These are phyloP conservation scores for Ormosia semicastrata DNA, from an alignment of 306 rosid species.

Conservation along the genomic window DNA sequence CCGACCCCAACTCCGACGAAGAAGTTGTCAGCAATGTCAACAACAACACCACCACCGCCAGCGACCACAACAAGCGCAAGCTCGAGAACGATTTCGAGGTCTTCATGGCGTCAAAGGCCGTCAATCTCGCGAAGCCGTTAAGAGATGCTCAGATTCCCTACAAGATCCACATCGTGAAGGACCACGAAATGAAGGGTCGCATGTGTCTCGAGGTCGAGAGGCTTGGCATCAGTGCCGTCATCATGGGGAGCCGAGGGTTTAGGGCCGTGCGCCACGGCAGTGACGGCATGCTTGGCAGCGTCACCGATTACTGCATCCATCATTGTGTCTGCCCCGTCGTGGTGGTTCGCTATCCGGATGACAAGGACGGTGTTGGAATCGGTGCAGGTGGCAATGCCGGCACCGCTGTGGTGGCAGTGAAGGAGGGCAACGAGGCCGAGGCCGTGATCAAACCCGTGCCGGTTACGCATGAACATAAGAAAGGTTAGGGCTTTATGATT, in stretches of 20 bases:
- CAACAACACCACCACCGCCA: not conserved
- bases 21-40: not conserved
- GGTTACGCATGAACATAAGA: conserved; percentile 28
- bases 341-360: conserved; percentile 90
- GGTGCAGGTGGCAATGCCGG: conserved; percentile 1
- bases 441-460: conserved; percentile 41
- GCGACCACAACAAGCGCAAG: conserved; percentile 45
- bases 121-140: conserved; percentile 72
- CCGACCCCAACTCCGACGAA: too few relatives aligned
- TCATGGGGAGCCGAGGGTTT: conserved; percentile 99
- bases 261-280: too few relatives aligned
- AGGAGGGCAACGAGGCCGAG: conserved; percentile 46
- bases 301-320: conserved; percentile 91
- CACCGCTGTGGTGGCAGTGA: conserved; percentile 33
- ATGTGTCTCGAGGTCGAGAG: conserved; percentile 90
- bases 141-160: conserved; percentile 90
- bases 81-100: conserved; percentile 89
- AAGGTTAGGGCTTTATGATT: conserved; percentile 53
- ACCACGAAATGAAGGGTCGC: conserved; percentile 95
- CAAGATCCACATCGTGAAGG: conserved; percentile 98
- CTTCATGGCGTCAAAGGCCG: conserved; percentile 72
- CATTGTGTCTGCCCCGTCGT: conserved; percentile 97
- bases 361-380: conserved; percentile 38
- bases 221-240: conserved; percentile 89
- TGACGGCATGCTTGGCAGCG: conserved; percentile 91